These are phyloP conservation scores for Trichoderma arundinaceum DNA, from an alignment of 2,329 filamentous ascomycete species.

Conservation along the genomic window DNA sequence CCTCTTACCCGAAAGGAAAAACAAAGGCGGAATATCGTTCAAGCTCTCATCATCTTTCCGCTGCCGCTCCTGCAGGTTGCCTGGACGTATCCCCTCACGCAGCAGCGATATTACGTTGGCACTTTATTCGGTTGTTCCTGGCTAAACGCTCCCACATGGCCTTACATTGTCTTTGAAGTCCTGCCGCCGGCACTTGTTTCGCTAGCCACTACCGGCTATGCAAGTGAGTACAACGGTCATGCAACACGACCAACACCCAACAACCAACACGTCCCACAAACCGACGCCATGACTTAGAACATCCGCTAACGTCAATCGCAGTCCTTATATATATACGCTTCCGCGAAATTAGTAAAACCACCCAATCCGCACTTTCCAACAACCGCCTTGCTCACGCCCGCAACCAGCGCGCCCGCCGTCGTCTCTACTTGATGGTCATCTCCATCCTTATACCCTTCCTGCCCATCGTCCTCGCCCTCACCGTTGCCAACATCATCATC, in stretches of 20 bases:
- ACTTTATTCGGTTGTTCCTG: constrained; percentile 58
- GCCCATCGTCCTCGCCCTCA: constrained; percentile 52
- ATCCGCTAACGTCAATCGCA: constrained; percentile 35
- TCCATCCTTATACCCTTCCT: constrained; percentile 59
- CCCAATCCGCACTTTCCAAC: constrained; percentile 47
- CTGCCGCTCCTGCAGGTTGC: constrained; percentile 56
- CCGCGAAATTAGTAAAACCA: constrained; percentile 52
- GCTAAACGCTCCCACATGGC: constrained; percentile 53
- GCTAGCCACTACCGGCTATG: constrained; percentile 52
- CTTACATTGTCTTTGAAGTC: constrained; percentile 56
- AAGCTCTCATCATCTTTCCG: constrained; percentile 62
- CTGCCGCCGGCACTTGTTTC: constrained; percentile 53
- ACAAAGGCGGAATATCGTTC: constrained; percentile 50
- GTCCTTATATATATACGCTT: constrained; percentile 57
- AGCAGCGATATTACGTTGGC: constrained; percentile 56
- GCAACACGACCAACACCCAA: neutral
- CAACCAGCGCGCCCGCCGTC: constrained; percentile 55
- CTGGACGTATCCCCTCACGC: constrained; percentile 55
- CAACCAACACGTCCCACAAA: neutral
- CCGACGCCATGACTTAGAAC: too few species aligned
- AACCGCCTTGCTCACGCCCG: constrained; percentile 51
- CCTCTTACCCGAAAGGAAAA: constrained; percentile 50
- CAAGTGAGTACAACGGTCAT: constrained; percentile 48
- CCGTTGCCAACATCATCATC: constrained; percentile 49
- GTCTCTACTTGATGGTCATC: constrained; percentile 62